Evolutionary conservation across 441 rosid genomes (phyloP), one percentile per base, ranked within the genome.

Genomic region (Biscutella laevigata): DNA sequence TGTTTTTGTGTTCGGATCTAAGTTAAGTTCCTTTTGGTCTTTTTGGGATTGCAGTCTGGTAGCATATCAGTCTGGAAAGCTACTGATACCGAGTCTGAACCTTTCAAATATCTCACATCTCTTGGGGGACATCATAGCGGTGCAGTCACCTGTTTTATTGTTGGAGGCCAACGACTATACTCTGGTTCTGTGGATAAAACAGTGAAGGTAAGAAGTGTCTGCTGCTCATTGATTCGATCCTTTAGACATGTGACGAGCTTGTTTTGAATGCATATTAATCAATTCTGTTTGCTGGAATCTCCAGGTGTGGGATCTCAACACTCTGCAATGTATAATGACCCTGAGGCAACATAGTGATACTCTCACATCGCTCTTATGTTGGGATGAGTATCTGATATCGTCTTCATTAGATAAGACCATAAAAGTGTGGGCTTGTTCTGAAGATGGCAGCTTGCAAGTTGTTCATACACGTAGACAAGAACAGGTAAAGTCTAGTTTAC

Each of bases 121-220:
- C 54, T 74, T 3, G 54, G 16, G 37, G 77, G 71, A 50, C 59
- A 52, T 16, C 79, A 74, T 14, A 57, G 1, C 2, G 14, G 45
- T 19, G 29, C 56, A 37, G 72, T 72, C 36, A 35, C 58, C 0
- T 74, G 75, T 32, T 67, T 77, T 24, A 15, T 53, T 4, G 66
- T 59, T 56, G 74, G 74, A 7, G 66, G 66, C 0, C 47, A 46
- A 7, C 15, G 45, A 20, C 54, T 74, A 16, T 77, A 71, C 54
- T 74, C 79, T 4, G 77, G 77, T 26, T 77, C 77, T 7, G 54
- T 64, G 14, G 77, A 74, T 57, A 54, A 0, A 50, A 69, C 72
- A 4, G 67, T 74, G 55, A 64, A 64, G 72, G 77, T 72, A 53
- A 47, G 61, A 54, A 32, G 2, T 30, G 7, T 2, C 14, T 27